phyloP scores from a whole-genome alignment of 2,329 filamentous ascomycete genomes.

The Penicillium sp. region DNA sequence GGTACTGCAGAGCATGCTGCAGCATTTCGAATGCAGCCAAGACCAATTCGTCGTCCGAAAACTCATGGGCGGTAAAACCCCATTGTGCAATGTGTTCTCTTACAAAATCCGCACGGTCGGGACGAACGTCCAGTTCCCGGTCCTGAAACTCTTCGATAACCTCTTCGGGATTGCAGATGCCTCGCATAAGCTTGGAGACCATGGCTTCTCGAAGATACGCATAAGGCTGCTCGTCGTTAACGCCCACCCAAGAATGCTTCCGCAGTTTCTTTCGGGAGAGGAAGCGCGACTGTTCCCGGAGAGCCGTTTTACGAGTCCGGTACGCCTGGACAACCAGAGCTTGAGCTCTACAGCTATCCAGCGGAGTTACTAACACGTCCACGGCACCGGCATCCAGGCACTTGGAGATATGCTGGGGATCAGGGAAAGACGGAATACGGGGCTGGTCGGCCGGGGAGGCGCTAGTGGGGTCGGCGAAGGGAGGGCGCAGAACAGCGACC shows the following conservation, averaged over 20 bases:
- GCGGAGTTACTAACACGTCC: constrained; percentile 73
- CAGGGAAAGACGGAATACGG: no score
- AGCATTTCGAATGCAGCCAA: constrained; percentile 85
- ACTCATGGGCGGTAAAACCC: constrained; percentile 83
- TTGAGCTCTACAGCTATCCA: constrained; percentile 64
- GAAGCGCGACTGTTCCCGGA: constrained; percentile 64
- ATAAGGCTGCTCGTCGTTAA: constrained; percentile 76
- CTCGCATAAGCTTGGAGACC: constrained; percentile 79
- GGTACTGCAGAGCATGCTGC: constrained; percentile 72
- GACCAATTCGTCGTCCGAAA: constrained; percentile 80
- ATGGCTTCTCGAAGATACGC: constrained; percentile 84
- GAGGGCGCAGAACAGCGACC: constrained; percentile 39
- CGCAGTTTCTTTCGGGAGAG: constrained; percentile 64
- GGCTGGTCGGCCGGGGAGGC: constrained; percentile 16
- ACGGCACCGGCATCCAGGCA: constrained; percentile 79
- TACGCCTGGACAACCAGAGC: constrained; percentile 76
- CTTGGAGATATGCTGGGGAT: no score
- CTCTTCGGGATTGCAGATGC: constrained; percentile 67
- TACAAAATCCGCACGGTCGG: constrained; percentile 57
- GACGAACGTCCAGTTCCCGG: constrained; percentile 58
- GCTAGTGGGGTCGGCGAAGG: constrained; percentile 14
- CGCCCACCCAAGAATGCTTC: constrained; percentile 84
- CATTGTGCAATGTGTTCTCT: constrained; percentile 64
- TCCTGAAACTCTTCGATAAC: constrained; percentile 53
- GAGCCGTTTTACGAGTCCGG: constrained; percentile 66